These are phyloP conservation scores for Basidiobolus heterosporus DNA, from an alignment of 371 early-diverging fungal genomes.

Conservation along the genomic window DNA sequence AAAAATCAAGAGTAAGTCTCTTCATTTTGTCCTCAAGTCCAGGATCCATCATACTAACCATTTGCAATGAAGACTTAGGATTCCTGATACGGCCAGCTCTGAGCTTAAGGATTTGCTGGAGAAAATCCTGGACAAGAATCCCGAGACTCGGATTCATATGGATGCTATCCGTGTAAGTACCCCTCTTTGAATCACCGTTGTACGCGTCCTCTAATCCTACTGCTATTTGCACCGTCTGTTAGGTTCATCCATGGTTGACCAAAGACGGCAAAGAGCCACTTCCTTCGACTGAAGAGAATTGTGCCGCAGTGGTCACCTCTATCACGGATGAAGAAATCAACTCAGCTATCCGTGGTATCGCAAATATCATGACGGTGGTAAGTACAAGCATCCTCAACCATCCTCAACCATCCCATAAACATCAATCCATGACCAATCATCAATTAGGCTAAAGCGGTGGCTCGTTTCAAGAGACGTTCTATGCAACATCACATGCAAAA, in stretches of 20 bases:
- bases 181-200: no score
- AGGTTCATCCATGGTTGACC: constrained; percentile 79
- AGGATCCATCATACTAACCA: background rate
- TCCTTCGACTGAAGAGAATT: constrained; percentile 59
- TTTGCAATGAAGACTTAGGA: background rate
- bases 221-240: no score
- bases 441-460: background rate
- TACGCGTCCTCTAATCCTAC: no score
- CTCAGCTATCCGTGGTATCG: constrained; percentile 53
- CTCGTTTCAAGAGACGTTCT: background rate
- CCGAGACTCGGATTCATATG: constrained; percentile 59
- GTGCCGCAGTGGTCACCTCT: constrained; percentile 38
- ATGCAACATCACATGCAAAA: background rate
- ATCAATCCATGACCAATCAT: no score
- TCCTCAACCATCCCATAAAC: no score
- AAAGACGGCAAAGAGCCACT: constrained; percentile 42
- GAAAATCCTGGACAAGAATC: constrained; percentile 64
- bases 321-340: constrained; percentile 74
- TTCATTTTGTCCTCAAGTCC: background rate
- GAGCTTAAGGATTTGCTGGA: constrained; percentile 30
- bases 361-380: constrained; percentile 14
- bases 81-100: background rate
- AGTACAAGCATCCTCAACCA: no score
- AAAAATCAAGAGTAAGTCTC: constrained; percentile 24
- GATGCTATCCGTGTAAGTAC: constrained; percentile 42